Base-by-base conservation (phyloP, 2,329 filamentous ascomycete species). In the Lasiodiplodia hormozganensis region DNA sequence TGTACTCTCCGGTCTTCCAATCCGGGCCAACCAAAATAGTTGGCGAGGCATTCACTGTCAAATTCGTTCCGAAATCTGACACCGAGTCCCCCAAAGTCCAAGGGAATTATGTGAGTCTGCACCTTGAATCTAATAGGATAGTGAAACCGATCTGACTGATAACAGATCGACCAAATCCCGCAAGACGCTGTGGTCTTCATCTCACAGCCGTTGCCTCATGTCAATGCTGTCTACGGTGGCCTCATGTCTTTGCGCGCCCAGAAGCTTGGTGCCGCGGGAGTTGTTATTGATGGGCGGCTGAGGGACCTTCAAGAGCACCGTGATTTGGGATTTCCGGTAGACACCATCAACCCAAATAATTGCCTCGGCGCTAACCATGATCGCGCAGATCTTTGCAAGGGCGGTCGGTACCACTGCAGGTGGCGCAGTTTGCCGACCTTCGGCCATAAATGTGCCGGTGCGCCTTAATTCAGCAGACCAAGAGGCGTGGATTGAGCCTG, bases 271-370 rank as follows among this genome's bases (percentile, higher is more conserved):
- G 85, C 84, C 1, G 82, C 77, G 1, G 85, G 85, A 0, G 82
- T 82, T 3, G 78, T 87, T 14, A 82, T 87, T 38, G 85, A 87
- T 72, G 85, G 85, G 3, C 78, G 84, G 4, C 79, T 87, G 67
- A 81, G 85, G 11, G 85, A 87, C 71, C 74, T 87, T 31, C 80
- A 85, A 70, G 85, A 87, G 75, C 85, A 87, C 72, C 82, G 85
- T 7, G 83, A 80, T 25, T 73, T 86, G 23, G 74, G 75, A 0
- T 86, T 79, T 68, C 83, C 84, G 5, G 82, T 83, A 68, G 4
- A 1, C 5, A 16, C 54, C 73, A 69, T 16, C 25, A 53, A 7
- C 16, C n/a, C 6, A 31, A 2, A 11, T 2, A 2, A 14, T 4
- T 25, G n/a, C 12, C 23, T 16, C 11, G 16, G 10, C 25, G 52